phyloP scores from a whole-genome alignment of 2,329 filamentous ascomycete species.

The Pleurostoma richardsiae region DNA sequence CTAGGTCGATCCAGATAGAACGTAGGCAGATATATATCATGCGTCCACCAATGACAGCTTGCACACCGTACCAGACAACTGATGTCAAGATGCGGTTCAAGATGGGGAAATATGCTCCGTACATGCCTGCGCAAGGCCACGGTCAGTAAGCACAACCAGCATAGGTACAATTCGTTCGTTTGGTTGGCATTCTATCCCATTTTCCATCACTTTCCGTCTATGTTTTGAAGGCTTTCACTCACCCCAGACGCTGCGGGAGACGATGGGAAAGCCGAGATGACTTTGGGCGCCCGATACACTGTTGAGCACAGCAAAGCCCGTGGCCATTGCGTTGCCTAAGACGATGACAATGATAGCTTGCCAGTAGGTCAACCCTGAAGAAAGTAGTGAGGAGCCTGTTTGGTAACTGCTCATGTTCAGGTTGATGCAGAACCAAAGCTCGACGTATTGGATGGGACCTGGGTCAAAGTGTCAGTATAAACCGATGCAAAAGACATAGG shows the following conservation, averaged over 20 bases:
- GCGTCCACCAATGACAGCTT: slow-evolving; percentile 22
- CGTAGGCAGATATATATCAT: slow-evolving; percentile 12
- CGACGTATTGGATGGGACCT: not conserved
- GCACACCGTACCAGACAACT: slow-evolving; percentile 17
- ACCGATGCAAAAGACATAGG: too few relatives aligned
- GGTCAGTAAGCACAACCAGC: not conserved
- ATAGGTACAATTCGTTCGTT: not conserved
- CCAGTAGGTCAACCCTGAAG: slow-evolving; percentile 24
- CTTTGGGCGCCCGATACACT: slow-evolving; percentile 25
- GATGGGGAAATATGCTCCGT: slow-evolving; percentile 11
- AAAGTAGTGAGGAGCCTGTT: slow-evolving; percentile 20
- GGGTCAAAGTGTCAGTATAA: not conserved
- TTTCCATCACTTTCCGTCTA: not conserved
- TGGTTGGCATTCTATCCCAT: too few relatives aligned
- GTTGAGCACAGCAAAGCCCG: slow-evolving; percentile 18
- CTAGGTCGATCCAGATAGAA: slow-evolving; percentile 7
- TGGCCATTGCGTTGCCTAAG: slow-evolving; percentile 17
- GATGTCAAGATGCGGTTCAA: slow-evolving; percentile 14
- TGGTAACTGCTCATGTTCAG: slow-evolving; percentile 17
- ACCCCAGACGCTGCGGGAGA: slow-evolving; percentile 32
- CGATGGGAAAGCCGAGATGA: slow-evolving; percentile 37
- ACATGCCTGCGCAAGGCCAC: slow-evolving; percentile 6
- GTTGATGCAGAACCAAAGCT: slow-evolving; percentile 12
- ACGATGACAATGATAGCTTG: slow-evolving; percentile 23
- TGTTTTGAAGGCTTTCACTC: not conserved